phyloP scores from a whole-genome alignment of 345 rosid genomes.

The Rhodamnia rubescens region DNA sequence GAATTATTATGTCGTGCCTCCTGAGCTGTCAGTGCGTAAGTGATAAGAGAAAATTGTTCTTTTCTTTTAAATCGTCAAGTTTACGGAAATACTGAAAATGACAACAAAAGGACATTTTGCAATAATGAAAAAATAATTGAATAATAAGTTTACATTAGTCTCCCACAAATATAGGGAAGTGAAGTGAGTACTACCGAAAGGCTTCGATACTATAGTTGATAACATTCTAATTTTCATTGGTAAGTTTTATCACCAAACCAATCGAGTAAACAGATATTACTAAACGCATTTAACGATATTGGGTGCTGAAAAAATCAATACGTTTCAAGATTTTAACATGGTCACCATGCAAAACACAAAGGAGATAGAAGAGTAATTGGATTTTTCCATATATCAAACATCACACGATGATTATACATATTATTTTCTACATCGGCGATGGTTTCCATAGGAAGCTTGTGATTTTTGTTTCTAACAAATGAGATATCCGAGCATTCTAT shows the following conservation, averaged over 20 bases:
- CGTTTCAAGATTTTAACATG: neutral
- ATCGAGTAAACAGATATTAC: neutral
- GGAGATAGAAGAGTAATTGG: too few species aligned
- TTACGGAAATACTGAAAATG: neutral
- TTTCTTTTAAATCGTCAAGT: neutral
- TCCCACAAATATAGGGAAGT: neutral
- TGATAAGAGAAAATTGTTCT: neutral
- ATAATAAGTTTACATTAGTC: neutral
- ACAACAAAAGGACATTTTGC: neutral
- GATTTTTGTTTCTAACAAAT: too few species aligned
- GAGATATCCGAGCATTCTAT: neutral
- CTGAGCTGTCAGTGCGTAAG: neutral
- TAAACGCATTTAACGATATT: neutral
- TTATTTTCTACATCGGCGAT: too few species aligned
- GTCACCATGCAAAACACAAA: neutral
- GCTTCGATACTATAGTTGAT: neutral
- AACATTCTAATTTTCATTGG: neutral
- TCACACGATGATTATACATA: too few species aligned
- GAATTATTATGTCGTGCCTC: neutral
- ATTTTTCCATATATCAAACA: neutral
- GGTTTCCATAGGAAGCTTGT: too few species aligned
- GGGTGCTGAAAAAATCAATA: neutral
- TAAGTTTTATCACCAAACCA: neutral
- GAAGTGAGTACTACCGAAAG: neutral
- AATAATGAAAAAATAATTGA: neutral